A percentile compares a stretch with the other conserved stretches of the same genome.
Evolutionary conservation across 2,329 filamentous ascomycete species (phyloP).

Genomic region (Neospermospora avenae): DNA sequence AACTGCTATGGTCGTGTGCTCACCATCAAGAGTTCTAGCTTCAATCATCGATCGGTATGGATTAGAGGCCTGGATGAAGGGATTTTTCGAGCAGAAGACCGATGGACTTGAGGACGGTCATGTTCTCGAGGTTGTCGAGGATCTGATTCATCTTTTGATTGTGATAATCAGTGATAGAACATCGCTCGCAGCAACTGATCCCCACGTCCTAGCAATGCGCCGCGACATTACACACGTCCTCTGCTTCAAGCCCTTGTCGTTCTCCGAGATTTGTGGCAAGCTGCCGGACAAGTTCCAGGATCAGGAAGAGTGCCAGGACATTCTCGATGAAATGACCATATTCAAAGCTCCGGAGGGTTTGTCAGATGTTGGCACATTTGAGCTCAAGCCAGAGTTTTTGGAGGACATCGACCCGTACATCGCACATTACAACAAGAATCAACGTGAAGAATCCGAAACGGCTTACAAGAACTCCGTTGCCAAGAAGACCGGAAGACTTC

Average conservation of each 20-base stretch:
- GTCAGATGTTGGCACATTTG: conserved; percentile 90
- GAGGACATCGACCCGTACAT: conserved; percentile 93
- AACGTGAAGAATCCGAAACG: conserved; percentile 89
- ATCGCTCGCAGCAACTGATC: conserved; percentile 66
- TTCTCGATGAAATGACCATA: conserved; percentile 82
- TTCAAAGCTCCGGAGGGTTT: conserved; percentile 90
- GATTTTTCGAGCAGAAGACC: conserved; percentile 69
- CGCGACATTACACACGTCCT: conserved; percentile 90
- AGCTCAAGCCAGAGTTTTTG: conserved; percentile 81
- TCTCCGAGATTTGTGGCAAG: conserved; percentile 83
- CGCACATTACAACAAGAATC: conserved; percentile 94
- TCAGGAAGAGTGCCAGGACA: conserved; percentile 78
- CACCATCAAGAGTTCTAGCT: conserved; percentile 78
- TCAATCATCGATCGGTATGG: conserved; percentile 91
- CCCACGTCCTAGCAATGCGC: conserved; percentile 69
- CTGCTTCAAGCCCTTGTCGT: conserved; percentile 94
- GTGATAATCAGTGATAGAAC: conserved; percentile 86
- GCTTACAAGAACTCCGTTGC: conserved; percentile 85
- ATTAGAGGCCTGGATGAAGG: conserved; percentile 82
- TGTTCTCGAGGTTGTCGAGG: conserved; percentile 89
- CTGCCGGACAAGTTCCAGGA: conserved; percentile 88
- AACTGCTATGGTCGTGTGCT: conserved; percentile 81
- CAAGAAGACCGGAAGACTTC: conserved; percentile 77
- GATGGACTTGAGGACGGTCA: conserved; percentile 81
- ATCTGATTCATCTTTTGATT: conserved; percentile 91